These are phyloP conservation scores for Metschnikowia aberdeeniae DNA, from an alignment of 805 yeast genomes.

Conservation along the genomic window DNA sequence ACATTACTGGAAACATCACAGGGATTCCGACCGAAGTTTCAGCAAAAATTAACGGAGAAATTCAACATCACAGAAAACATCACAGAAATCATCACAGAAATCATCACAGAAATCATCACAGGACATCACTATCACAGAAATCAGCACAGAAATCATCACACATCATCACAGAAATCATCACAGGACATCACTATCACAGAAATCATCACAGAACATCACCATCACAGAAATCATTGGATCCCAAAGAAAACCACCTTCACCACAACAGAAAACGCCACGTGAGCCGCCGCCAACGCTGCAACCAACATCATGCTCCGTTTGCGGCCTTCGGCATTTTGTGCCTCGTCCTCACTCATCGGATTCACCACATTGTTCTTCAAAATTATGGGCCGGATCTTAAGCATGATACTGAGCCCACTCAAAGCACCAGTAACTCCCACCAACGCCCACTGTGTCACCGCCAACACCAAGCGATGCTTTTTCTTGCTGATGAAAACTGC, in stretches of 20 bases:
- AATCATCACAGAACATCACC: no score
- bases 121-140: no score
- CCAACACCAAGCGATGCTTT: slow-evolving; percentile 32
- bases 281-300: slow-evolving; percentile 43
- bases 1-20: no score
- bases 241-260: slow-evolving; percentile 68
- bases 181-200: no score
- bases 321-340: slow-evolving; percentile 26
- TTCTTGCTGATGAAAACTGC: slow-evolving; percentile 44
- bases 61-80: no score
- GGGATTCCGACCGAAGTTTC: no score
- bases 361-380: slow-evolving; percentile 26
- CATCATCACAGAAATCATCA: no score
- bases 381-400: slow-evolving; percentile 41
- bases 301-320: slow-evolving; percentile 34
- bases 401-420: slow-evolving; percentile 53
- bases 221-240: background rate
- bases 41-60: no score
- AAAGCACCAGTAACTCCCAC: slow-evolving; percentile 57
- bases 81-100: no score
- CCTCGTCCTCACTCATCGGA: slow-evolving; percentile 16
- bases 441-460: slow-evolving; percentile 59
- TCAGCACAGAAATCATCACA: no score
- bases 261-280: slow-evolving; percentile 55
- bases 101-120: no score